Evolutionary conservation across 495 filamentous ascomycete genomes (phyloP).

Genomic region (Penicillium macrosclerotiorum): DNA sequence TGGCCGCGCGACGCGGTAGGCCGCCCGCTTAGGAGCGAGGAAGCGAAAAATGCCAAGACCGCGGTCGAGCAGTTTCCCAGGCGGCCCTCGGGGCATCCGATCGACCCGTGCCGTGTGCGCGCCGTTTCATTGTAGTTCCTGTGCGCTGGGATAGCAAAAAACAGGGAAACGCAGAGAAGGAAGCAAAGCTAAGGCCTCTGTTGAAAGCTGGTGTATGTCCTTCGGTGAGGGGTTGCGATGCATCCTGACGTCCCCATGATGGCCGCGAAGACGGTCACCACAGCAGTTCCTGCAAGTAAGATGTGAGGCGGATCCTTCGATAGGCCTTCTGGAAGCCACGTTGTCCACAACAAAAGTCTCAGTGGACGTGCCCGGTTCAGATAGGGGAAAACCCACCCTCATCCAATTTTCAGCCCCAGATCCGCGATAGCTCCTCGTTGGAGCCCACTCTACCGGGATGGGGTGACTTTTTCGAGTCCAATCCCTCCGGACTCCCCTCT

Average conservation of each 20-base stretch:
- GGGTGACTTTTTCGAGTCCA: background rate
- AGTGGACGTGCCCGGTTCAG: constrained; percentile 2
- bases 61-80: constrained; percentile 5
- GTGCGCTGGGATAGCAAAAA: too few relatives aligned
- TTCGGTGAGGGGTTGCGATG: background rate
- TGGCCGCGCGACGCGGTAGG: too few relatives aligned
- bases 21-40: too few relatives aligned
- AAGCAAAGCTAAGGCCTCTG: background rate
- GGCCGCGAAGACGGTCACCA: background rate
- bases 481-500: background rate
- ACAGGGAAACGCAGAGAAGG: background rate
- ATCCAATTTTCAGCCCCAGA: constrained; percentile 18
- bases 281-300: constrained; percentile 16
- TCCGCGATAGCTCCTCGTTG: constrained; percentile 5
- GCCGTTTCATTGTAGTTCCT: background rate
- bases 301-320: constrained; percentile 5
- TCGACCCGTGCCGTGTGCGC: constrained; percentile 12
- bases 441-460: background rate
- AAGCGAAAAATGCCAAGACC: constrained; percentile 7
- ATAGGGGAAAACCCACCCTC: too few relatives aligned
- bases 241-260: constrained; percentile 3
- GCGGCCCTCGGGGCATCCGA: constrained; percentile 11
- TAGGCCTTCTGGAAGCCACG: constrained; percentile 27
- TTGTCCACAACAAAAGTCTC: constrained; percentile 10
- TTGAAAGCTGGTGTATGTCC: background rate